phyloP scores from a whole-genome alignment of 257 asterid species.

The Prunella vulgaris region DNA sequence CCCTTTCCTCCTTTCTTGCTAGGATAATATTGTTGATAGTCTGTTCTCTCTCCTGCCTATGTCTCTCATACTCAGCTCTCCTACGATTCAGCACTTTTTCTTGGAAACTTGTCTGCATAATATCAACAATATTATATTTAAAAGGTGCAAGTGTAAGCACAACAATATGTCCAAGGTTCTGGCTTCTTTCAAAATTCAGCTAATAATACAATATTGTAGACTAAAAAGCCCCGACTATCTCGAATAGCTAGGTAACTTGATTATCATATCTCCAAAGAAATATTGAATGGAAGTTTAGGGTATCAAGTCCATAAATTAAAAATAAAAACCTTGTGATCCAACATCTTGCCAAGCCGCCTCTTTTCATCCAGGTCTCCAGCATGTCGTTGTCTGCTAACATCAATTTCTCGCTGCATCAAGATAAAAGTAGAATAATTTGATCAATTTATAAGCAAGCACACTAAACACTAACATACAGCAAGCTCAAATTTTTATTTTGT shows the following conservation, averaged over 20 bases:
- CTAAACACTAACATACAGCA: too few species aligned
- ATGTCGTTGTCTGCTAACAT: conserved; percentile 22
- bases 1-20: conserved; percentile 64
- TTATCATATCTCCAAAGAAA: background rate
- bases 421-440: background rate
- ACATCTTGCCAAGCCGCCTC: conserved; percentile 19
- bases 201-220: background rate
- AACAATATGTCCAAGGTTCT: background rate
- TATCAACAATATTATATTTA: background rate
- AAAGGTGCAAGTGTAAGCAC: too few species aligned
- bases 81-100: conserved; percentile 19
- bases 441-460: background rate
- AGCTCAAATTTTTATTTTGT: background rate
- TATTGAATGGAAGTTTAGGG: background rate
- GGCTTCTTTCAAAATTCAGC: background rate
- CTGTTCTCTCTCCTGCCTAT: conserved; percentile 20
- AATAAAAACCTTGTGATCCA: conserved; percentile 17
- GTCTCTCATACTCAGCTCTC: conserved; percentile 19
- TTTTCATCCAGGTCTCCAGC: conserved; percentile 28
- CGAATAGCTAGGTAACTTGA: background rate
- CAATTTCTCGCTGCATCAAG: conserved; percentile 17
- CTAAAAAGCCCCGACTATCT: background rate
- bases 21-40: conserved; percentile 39
- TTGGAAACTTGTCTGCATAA: conserved; percentile 8
- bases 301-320: background rate